These are phyloP conservation scores for Melampsora medusae DNA, from an alignment of 1,284 basidiomycete genomes.

Conservation along the genomic window DNA sequence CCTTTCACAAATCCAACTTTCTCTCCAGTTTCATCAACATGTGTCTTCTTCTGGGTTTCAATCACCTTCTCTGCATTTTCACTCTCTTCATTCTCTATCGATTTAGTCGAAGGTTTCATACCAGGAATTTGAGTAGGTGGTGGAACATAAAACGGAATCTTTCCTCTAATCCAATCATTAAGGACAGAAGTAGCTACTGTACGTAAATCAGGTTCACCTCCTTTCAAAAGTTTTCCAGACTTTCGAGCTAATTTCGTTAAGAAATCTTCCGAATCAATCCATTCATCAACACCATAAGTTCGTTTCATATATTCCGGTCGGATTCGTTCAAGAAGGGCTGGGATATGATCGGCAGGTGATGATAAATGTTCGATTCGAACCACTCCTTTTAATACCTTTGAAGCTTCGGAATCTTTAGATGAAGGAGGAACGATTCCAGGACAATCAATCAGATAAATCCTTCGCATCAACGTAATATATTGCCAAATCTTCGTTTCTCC, in stretches of 20 bases:
- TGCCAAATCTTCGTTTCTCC: conserved; percentile 99
- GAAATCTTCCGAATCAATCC: conserved; percentile 68
- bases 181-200: conserved; percentile 91
- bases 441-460: conserved; percentile 99
- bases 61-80: conserved; percentile 42
- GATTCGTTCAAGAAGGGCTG: conserved; percentile 79
- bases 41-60: conserved; percentile 44
- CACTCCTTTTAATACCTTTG: conserved; percentile 93
- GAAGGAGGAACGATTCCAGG: conserved; percentile 96
- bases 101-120: conserved; percentile 42
- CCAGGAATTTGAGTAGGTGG: conserved; percentile 60
- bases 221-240: conserved; percentile 86
- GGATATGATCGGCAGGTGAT: conserved; percentile 89
- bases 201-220: conserved; percentile 90
- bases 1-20: conserved; percentile 59
- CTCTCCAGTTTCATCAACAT: conserved; percentile 50
- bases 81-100: conserved; percentile 49
- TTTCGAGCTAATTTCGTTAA: conserved; percentile 81
- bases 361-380: conserved; percentile 93
- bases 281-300: conserved; percentile 70
- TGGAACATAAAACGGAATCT: conserved; percentile 82
- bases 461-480: conserved; percentile 92
- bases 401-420: conserved; percentile 81
- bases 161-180: conserved; percentile 95
- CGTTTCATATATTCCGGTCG: conserved; percentile 87